Evolutionary conservation across 2,329 filamentous ascomycete genomes (phyloP), one percentile per base, ranked within the genome.

Genomic region (Clathrospora elynae): DNA sequence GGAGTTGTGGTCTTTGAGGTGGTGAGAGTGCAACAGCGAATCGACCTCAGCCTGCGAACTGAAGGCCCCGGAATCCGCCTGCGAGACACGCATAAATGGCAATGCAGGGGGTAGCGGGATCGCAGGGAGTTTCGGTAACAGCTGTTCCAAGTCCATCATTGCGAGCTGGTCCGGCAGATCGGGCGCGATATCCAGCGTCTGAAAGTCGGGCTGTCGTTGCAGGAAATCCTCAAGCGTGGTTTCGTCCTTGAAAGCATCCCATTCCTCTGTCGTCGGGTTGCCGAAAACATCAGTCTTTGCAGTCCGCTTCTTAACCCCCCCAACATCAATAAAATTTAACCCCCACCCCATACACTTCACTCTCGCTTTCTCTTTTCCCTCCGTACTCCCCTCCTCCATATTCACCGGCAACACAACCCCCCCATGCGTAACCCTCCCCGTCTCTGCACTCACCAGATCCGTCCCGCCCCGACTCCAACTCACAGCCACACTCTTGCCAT

Each of bases 401-500:
- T 19, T 24, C 20, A 34, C 36, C 6, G 55, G 57, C 26, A 59
- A 37, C 42, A 41, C 51, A 7, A 64, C 45, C 43, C 56, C 70
- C 59, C 87, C 82, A 66, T 93, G 87, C 13, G 90, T 83, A 9
- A 86, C 82, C 71, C 92, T 95, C 67, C 84, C 87, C 57, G 83
- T 91, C 67, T 93, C 90, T 14, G 90, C 73, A 47, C 87, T 87
- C 66, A 92, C 80, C 23, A 95, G 73, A 44, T 89, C 84, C 13
- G 93, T 82, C 5, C 81, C 81, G 18, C 88, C 87, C 73, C 95
- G 89, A 55, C 82, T 89, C 84, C 89, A 95, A 31, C 84, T 89
- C 10, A 93, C 82, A 10, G 90, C 90, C 40, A 96, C 78, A 28
- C 89, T 83, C 50, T 88, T 86, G 6, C 86, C 75, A 44, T 77